Evolutionary conservation across 306 rosid genomes (phyloP).

Genomic region (Vicia faba): DNA sequence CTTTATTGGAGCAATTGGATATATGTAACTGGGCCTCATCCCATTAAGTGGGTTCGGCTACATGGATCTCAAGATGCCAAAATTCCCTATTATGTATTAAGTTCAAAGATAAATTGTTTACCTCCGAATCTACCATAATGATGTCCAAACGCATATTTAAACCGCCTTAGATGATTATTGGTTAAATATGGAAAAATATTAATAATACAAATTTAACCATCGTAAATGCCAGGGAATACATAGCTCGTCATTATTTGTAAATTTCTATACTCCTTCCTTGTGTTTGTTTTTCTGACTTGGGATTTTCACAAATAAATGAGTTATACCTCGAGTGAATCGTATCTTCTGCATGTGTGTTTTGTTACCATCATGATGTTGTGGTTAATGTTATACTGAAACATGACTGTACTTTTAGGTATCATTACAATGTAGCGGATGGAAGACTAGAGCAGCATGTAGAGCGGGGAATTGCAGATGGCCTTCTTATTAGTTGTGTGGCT

Average conservation of each 20-base stretch:
- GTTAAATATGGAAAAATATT: slow-evolving; percentile 7
- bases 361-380: slow-evolving; percentile 40
- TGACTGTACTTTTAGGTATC: slow-evolving; percentile 63
- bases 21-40: background rate
- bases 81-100: slow-evolving; percentile 5
- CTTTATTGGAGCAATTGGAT: no score
- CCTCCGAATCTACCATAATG: background rate
- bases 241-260: background rate
- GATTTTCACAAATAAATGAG: slow-evolving; percentile 14
- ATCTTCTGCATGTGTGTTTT: slow-evolving; percentile 24
- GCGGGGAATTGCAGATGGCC: slow-evolving; percentile 92
- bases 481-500: slow-evolving; percentile 88
- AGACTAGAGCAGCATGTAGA: slow-evolving; percentile 92
- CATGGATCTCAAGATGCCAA: background rate
- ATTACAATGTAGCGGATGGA: slow-evolving; percentile 88
- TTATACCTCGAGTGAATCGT: slow-evolving; percentile 5
- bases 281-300: background rate
- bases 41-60: background rate
- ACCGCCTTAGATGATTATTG: background rate
- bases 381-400: slow-evolving; percentile 15
- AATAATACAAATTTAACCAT: background rate
- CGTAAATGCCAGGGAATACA: background rate
- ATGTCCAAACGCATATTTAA: background rate
- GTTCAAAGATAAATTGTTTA: background rate
- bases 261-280: background rate